Percentiles rank a stretch among this genome's conserved stretches.
Conservation (phyloP, 2,329 filamentous ascomycete genomes). For the Stenocarpella maydis region DNA sequence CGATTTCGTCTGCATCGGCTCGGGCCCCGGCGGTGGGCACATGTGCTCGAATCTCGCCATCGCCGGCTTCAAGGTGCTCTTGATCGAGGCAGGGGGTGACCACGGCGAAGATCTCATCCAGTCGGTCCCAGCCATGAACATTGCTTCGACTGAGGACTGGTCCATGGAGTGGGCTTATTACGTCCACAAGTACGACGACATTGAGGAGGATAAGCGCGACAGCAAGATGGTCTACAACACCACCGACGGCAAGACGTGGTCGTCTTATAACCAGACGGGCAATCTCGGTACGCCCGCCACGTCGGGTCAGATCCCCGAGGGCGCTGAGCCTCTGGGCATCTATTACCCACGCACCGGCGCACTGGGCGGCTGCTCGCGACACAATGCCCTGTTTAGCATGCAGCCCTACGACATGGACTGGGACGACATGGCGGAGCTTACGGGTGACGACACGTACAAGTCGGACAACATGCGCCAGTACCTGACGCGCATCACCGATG, state of each 20-base stretch:
- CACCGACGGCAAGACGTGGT: slow-evolving; percentile 28
- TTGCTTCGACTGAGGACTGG: slow-evolving; percentile 15
- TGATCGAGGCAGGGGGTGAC: slow-evolving; percentile 65
- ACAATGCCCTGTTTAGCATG: slow-evolving; percentile 59
- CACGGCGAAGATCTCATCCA: slow-evolving; percentile 47
- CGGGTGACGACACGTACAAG: slow-evolving; percentile 58
- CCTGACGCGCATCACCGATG: slow-evolving; percentile 56
- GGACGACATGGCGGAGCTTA: slow-evolving; percentile 56
- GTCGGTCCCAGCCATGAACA: slow-evolving; percentile 28
- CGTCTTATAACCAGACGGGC: slow-evolving; percentile 42
- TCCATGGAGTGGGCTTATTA: slow-evolving; percentile 25
- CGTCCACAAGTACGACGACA: slow-evolving; percentile 34
- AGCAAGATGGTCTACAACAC: slow-evolving; percentile 26
- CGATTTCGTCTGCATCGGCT: slow-evolving; percentile 62
- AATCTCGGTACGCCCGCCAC: slow-evolving; percentile 46
- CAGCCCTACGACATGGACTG: slow-evolving; percentile 60
- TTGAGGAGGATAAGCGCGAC: slow-evolving; percentile 32
- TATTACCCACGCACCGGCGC: slow-evolving; percentile 40
- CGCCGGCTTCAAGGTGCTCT: slow-evolving; percentile 58
- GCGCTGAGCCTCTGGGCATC: slow-evolving; percentile 41
- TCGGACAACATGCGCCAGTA: slow-evolving; percentile 59
- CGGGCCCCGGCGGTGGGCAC: slow-evolving; percentile 59
- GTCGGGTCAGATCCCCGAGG: slow-evolving; percentile 45
- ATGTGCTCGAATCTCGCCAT: slow-evolving; percentile 58
- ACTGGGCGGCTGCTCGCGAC: slow-evolving; percentile 48